Evolutionary conservation across 2,329 filamentous ascomycete species (phyloP).

Genomic region (Arachnomyces sp.): DNA sequence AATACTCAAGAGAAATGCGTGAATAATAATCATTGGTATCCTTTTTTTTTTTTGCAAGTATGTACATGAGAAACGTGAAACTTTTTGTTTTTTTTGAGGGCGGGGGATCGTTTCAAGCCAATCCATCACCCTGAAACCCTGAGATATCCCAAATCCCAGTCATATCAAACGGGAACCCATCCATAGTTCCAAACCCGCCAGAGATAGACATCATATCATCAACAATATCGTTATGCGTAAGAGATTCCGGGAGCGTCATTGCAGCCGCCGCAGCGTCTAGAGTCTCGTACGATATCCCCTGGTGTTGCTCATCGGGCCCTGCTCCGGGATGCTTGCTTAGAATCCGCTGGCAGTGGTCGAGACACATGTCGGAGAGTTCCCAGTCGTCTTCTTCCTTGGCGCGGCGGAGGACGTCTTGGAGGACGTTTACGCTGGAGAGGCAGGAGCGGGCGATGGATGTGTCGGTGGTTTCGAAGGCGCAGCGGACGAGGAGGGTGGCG

Average conservation of each 20-base stretch:
- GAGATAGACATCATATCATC: conserved; percentile 42
- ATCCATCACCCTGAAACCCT: conserved; percentile 25
- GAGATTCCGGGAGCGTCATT: conserved; percentile 35
- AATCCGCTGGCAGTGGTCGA: conserved; percentile 43
- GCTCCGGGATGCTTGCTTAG: conserved; percentile 32
- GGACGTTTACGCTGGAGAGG: conserved; percentile 40
- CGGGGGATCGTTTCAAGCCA: no score
- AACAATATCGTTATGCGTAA: conserved; percentile 39
- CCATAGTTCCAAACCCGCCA: conserved; percentile 39
- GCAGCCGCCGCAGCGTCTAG: conserved; percentile 20
- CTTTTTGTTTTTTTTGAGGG: no score
- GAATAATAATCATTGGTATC: no score
- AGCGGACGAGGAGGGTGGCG: conserved; percentile 46
- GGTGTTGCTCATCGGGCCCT: conserved; percentile 12
- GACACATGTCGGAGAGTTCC: conserved; percentile 49
- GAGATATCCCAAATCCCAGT: conserved; percentile 40
- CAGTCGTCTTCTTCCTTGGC: conserved; percentile 46
- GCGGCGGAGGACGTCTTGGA: conserved; percentile 41
- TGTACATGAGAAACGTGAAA: no score
- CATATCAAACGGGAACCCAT: conserved; percentile 41
- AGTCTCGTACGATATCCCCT: background rate
- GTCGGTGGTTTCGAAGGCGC: conserved; percentile 45
- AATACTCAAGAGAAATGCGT: no score
- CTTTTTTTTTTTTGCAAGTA: no score
- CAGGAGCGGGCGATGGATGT: conserved; percentile 38